phyloP scores from a whole-genome alignment of 768 basidiomycete genomes.

The Lyophyllum semitale region DNA sequence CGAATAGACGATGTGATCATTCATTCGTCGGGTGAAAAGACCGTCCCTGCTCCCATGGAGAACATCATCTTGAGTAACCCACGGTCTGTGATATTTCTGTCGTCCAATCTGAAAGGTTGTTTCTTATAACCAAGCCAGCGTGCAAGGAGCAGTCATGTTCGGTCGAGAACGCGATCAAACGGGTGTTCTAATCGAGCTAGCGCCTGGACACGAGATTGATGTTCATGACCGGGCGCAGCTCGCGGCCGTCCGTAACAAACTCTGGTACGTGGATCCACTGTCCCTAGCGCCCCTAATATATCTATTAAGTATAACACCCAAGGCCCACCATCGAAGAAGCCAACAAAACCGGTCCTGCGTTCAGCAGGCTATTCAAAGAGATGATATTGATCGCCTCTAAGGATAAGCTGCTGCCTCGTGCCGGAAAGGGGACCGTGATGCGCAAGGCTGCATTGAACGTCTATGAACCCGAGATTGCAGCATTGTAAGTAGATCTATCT shows the following conservation, averaged over 20 bases:
- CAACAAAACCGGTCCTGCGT: conserved; percentile 38
- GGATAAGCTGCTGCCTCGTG: conserved; percentile 42
- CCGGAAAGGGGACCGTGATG: conserved; percentile 47
- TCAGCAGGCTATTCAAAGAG: conserved; percentile 50
- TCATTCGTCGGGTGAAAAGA: conserved; percentile 37
- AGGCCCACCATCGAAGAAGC: conserved; percentile 44
- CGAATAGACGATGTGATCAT: conserved; percentile 42
- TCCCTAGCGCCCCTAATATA: not conserved
- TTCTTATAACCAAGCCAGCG: not conserved
- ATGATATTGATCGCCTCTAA: conserved; percentile 47
- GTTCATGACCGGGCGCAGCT: conserved; percentile 16
- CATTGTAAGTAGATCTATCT: conserved; percentile 26
- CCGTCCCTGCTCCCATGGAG: conserved; percentile 36
- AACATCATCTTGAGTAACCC: conserved; percentile 20
- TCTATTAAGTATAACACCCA: not conserved
- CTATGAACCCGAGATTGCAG: conserved; percentile 44
- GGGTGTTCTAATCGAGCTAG: conserved; percentile 27
- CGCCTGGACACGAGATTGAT: conserved; percentile 21
- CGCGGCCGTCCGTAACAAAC: conserved; percentile 26
- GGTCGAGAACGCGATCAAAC: conserved; percentile 31
- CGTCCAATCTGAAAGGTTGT: not conserved
- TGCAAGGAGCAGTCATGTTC: conserved; percentile 36
- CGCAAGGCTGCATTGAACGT: conserved; percentile 37
- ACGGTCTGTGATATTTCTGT: conserved; percentile 10
- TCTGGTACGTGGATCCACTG: conserved; percentile 27